phyloP scores from a whole-genome alignment of 192 early-diverging fungal species.

The Backusella morwellensis region DNA sequence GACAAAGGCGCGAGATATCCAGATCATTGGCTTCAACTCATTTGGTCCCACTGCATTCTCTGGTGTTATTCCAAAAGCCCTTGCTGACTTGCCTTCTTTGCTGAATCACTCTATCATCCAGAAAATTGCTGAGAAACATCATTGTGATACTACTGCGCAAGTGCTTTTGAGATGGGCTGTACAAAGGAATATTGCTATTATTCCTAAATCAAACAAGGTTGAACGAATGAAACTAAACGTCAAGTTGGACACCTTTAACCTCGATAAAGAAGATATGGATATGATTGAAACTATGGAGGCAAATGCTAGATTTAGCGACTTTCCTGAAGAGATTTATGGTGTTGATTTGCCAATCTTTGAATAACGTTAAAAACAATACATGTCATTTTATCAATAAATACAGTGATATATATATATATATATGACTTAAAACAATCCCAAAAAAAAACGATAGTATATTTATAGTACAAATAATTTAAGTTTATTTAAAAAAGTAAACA shows the following conservation, averaged over 20 bases:
- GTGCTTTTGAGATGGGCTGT: constrained; percentile 62
- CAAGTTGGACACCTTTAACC: constrained; percentile 42
- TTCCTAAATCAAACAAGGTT: constrained; percentile 63
- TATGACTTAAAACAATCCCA: too few species aligned
- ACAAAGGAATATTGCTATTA: constrained; percentile 58
- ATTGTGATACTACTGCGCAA: constrained; percentile 52
- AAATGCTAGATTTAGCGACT: too few species aligned
- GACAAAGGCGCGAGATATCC: constrained; percentile 50
- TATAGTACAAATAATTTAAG: too few species aligned
- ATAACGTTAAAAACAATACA: too few species aligned
- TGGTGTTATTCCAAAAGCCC: constrained; percentile 36
- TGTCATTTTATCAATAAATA: too few species aligned
- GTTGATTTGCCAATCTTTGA: too few species aligned
- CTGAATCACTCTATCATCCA: constrained; percentile 44
- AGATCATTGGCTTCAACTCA: constrained; percentile 73
- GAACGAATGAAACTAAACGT: constrained; percentile 56
- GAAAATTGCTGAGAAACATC: constrained; percentile 50
- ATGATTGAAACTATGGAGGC: constrained; percentile 43
- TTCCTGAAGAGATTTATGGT: too few species aligned
- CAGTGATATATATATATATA: too few species aligned
- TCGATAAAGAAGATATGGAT: constrained; percentile 47
- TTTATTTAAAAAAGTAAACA: too few species aligned
- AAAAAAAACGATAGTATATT: too few species aligned
- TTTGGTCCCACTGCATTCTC: constrained; percentile 50
- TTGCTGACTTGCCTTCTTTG: constrained; percentile 30